A percentile compares a stretch with the other conserved stretches of the same genome.
Conservation (phyloP, 768 basidiomycete genomes). For the Amanita rubescens region DNA sequence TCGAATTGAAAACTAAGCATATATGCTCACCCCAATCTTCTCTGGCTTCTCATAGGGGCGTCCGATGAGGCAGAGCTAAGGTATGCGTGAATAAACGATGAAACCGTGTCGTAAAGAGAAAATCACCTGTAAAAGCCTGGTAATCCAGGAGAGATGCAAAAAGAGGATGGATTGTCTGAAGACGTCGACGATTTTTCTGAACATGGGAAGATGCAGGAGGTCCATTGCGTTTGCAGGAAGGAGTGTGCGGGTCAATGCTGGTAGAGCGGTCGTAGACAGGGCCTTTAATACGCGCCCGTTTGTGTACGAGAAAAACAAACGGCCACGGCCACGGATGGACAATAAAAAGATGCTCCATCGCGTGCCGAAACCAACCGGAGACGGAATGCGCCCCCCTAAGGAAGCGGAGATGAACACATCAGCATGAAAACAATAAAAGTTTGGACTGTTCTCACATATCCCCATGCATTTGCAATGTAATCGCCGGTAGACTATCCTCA, state of each 20-base stretch:
- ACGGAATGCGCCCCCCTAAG: not conserved
- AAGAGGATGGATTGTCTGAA: constrained; percentile 1
- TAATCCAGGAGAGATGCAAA: not conserved
- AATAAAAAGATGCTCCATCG: constrained; percentile 1
- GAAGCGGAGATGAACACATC: constrained; percentile 6
- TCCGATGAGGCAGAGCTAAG: not conserved
- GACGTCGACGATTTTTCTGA: constrained; percentile 6
- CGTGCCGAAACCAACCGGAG: not conserved
- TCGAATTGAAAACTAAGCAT: not conserved
- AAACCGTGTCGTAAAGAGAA: not conserved
- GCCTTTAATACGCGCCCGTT: not conserved
- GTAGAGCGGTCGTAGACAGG: not conserved
- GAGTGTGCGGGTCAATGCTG: constrained; percentile 4
- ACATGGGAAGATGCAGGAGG: constrained; percentile 1
- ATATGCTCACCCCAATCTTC: too few relatives aligned
- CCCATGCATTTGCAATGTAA: constrained; percentile 2
- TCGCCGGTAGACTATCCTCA: not conserved
- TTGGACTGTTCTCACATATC: constrained; percentile 7
- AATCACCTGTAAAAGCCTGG: not conserved
- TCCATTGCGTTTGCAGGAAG: not conserved
- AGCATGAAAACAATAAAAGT: constrained; percentile 4
- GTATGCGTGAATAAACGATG: not conserved
- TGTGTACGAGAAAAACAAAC: not conserved
- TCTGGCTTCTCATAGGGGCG: not conserved
- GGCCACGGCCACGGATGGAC: not conserved